Evolutionary conservation across 1,139 yeast genomes (phyloP).

Genomic region (Hyphopichia khmerensis): DNA sequence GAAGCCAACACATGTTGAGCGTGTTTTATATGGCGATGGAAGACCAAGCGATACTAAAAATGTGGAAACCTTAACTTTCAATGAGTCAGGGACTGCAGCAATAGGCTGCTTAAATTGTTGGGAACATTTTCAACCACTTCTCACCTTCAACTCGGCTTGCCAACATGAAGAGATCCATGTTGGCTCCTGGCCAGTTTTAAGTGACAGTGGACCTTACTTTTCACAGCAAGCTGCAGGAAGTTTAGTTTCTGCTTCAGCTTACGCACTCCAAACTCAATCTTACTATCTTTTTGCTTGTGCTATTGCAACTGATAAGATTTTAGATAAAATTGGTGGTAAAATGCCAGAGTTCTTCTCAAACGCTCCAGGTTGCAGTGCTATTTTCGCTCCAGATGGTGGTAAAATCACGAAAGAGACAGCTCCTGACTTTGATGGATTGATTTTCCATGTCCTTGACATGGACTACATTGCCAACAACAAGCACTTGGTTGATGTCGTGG

Average conservation of each 20-base stretch:
- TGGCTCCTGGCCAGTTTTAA: conserved; percentile 9
- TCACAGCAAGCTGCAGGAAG: background rate
- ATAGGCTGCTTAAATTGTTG: conserved; percentile 4
- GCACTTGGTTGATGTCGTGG: conserved; percentile 4
- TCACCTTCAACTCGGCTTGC: conserved; percentile 6
- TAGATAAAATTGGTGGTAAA: background rate
- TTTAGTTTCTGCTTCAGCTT: background rate
- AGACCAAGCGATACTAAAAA: conserved; percentile 1
- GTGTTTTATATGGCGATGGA: conserved; percentile 5
- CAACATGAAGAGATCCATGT: conserved; percentile 9
- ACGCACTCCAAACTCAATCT: background rate
- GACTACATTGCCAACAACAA: background rate
- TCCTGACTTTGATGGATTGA: conserved; percentile 1
- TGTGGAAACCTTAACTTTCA: conserved; percentile 2
- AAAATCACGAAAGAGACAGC: background rate
- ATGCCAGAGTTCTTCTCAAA: background rate
- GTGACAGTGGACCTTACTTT: background rate
- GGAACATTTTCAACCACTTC: conserved; percentile 5
- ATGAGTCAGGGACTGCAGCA: conserved; percentile 1
- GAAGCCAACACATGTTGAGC: conserved; percentile 6
- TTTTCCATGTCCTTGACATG: conserved; percentile 3
- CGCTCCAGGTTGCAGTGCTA: conserved; percentile 1
- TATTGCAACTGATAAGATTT: background rate
- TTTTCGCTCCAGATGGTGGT: conserved; percentile 1
- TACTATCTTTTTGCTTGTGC: background rate